phyloP scores from a whole-genome alignment of 2,329 filamentous ascomycete species.

The Colletotrichum sansevieriae region DNA sequence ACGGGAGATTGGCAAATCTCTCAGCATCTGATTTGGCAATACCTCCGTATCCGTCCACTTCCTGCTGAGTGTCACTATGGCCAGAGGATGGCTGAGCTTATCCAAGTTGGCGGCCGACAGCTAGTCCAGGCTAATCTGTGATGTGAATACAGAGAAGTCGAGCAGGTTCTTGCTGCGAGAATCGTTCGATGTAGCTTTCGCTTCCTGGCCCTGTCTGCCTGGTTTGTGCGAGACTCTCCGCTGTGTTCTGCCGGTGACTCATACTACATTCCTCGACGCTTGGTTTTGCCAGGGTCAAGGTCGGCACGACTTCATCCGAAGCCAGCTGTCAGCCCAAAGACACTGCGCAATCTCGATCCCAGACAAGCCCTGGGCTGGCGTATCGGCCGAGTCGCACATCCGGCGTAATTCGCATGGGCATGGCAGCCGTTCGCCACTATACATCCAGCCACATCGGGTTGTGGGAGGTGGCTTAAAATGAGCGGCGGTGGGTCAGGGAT shows the following conservation, averaged over 20 bases:
- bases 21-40: constrained; percentile 13
- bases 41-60: constrained; percentile 1
- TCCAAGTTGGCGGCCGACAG: constrained; percentile 1
- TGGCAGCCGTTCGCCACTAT: neutral
- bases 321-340: neutral
- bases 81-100: neutral
- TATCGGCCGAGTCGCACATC: constrained; percentile 20
- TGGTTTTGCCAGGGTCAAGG: neutral
- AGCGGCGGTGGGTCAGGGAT: constrained; percentile 22
- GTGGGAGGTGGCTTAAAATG: constrained; percentile 24
- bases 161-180: too few species aligned
- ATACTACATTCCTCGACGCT: neutral
- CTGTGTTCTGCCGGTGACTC: neutral
- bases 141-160: too few species aligned
- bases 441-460: constrained; percentile 21
- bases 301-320: neutral
- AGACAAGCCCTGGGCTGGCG: constrained; percentile 1
- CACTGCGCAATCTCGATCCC: neutral
- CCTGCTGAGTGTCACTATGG: neutral
- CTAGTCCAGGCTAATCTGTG: neutral
- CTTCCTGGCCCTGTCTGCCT: too few species aligned
- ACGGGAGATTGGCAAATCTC: constrained; percentile 32
- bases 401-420: neutral
- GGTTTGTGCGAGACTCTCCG: too few species aligned
- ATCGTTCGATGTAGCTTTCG: neutral